Conservation (phyloP, 2,329 filamentous ascomycete genomes). For the Aspergillus ibericus region DNA sequence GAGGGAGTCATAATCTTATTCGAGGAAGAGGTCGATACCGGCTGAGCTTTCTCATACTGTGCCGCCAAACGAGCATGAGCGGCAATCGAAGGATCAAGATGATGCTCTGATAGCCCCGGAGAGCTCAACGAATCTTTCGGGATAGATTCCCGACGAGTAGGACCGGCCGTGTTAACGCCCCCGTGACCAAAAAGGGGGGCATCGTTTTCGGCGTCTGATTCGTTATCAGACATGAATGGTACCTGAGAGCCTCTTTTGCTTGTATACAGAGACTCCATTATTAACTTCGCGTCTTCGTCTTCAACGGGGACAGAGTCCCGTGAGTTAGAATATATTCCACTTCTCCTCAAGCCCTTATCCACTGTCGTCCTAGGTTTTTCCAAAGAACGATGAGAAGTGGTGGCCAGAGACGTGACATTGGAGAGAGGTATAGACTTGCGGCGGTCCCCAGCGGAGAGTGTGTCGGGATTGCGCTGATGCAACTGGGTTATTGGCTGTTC, state of each 20-base stretch:
- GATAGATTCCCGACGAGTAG: slow-evolving; percentile 11
- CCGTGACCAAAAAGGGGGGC: slow-evolving; percentile 29
- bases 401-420: slow-evolving; percentile 25
- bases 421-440: slow-evolving; percentile 24
- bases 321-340: slow-evolving; percentile 29
- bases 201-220: slow-evolving; percentile 26
- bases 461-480: slow-evolving; percentile 16
- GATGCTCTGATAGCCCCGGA: slow-evolving; percentile 13
- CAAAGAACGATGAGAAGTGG: slow-evolving; percentile 34
- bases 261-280: slow-evolving; percentile 35
- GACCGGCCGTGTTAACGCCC: slow-evolving; percentile 11
- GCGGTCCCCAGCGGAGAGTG: slow-evolving; percentile 17
- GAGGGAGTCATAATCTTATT: slow-evolving; percentile 88
- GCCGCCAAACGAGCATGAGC: slow-evolving; percentile 48
- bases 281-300: slow-evolving; percentile 43
- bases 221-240: slow-evolving; percentile 18
- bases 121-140: slow-evolving; percentile 18
- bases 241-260: slow-evolving; percentile 27
- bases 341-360: slow-evolving; percentile 33
- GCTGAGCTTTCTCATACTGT: slow-evolving; percentile 43
- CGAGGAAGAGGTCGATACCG: slow-evolving; percentile 39
- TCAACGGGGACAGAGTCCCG: slow-evolving; percentile 31
- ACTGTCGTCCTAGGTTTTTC: slow-evolving; percentile 25
- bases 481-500: slow-evolving; percentile 12
- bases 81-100: slow-evolving; percentile 37